Conservation (phyloP, 768 basidiomycete species). For the Lactarius indigo region DNA sequence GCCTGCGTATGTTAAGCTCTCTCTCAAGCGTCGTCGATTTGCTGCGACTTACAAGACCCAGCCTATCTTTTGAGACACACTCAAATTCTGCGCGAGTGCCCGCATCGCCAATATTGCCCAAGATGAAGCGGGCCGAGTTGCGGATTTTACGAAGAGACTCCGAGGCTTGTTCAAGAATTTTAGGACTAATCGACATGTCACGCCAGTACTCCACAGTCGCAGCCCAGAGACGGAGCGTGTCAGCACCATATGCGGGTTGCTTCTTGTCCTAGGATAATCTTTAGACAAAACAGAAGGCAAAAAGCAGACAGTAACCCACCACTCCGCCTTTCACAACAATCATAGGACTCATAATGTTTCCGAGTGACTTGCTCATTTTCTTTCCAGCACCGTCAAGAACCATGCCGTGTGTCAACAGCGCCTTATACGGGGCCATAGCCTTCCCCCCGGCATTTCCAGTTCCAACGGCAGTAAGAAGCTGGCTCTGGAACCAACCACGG, state of each 20-base stretch:
- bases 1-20: conserved; percentile 43
- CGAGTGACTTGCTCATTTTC: conserved; percentile 98
- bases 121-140: conserved; percentile 80
- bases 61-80: conserved; percentile 42
- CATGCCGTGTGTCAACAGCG: conserved; percentile 94
- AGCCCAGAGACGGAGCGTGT: conserved; percentile 86
- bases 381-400: conserved; percentile 85
- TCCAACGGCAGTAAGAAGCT: conserved; percentile 77
- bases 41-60: conserved; percentile 57
- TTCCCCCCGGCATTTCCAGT: conserved; percentile 35
- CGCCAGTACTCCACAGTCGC: conserved; percentile 87
- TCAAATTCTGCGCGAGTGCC: conserved; percentile 28
- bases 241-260: conserved; percentile 79
- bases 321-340: conserved; percentile 73
- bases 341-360: conserved; percentile 86
- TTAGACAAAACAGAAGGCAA: not conserved
- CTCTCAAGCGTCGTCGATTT: conserved; percentile 5
- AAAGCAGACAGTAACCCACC: conserved; percentile 41
- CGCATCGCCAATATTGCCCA: conserved; percentile 66
- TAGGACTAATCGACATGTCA: conserved; percentile 83
- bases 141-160: conserved; percentile 81
- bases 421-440: conserved; percentile 56
- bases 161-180: conserved; percentile 66
- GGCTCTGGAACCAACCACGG: conserved; percentile 98
- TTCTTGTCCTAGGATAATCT: conserved; percentile 51